Evolutionary conservation across 2,329 filamentous ascomycete genomes (phyloP).

Genomic region (Dothistroma septosporum): DNA sequence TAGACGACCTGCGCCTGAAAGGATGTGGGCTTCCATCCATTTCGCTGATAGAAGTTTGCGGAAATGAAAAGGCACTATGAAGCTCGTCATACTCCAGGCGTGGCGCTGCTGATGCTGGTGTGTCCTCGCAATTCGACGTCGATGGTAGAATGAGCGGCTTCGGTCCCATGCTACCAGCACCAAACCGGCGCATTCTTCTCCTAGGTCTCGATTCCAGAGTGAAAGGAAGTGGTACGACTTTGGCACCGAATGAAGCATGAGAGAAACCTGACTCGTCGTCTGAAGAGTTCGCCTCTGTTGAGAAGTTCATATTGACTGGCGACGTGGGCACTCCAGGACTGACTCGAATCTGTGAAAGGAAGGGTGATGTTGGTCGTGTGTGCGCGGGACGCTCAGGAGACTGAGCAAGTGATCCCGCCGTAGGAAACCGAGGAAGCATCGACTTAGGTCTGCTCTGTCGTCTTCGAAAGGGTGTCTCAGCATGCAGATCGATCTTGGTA

Average conservation of each 20-base stretch:
- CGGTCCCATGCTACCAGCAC: conserved; percentile 32
- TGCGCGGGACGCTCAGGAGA: conserved; percentile 25
- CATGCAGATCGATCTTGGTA: conserved; percentile 34
- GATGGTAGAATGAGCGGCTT: conserved; percentile 35
- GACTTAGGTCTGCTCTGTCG: conserved; percentile 33
- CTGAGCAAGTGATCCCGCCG: conserved; percentile 27
- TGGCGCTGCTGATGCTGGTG: conserved; percentile 28
- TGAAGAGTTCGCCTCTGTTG: conserved; percentile 19
- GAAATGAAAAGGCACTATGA: conserved; percentile 7
- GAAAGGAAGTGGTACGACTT: conserved; percentile 3
- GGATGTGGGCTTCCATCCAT: background rate
- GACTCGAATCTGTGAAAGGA: conserved; percentile 9
- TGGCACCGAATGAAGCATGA: conserved; percentile 8
- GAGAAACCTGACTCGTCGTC: conserved; percentile 14
- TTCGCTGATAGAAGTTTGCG: background rate
- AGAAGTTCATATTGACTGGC: conserved; percentile 15
- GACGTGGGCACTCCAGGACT: conserved; percentile 12
- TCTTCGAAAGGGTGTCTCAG: conserved; percentile 26
- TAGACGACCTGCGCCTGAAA: conserved; percentile 2
- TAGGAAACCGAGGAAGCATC: conserved; percentile 33
- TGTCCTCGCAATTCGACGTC: conserved; percentile 27
- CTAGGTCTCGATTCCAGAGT: conserved; percentile 18
- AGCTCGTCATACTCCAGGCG: conserved; percentile 19
- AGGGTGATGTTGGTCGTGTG: conserved; percentile 14
- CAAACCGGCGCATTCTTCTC: conserved; percentile 36